A percentile compares a stretch with the other conserved stretches of the same genome.
phyloP scores from a whole-genome alignment of 768 basidiomycete species.

The Macrolepiota fuliginosa region DNA sequence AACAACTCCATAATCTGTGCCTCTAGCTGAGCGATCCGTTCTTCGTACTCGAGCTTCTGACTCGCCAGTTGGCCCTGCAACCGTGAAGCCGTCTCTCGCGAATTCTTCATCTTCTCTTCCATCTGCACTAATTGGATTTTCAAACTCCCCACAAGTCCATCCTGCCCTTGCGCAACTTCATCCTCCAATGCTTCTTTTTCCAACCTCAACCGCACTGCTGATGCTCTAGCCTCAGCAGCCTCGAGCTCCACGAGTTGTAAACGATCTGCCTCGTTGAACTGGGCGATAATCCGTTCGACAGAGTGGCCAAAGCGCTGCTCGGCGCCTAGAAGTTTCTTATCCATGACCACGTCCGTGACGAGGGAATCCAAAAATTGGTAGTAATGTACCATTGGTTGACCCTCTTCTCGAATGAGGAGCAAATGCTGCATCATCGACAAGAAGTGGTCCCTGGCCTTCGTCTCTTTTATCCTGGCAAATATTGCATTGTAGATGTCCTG shows the following conservation, averaged over 20 bases:
- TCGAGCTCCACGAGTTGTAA: constrained; percentile 79
- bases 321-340: constrained; percentile 83
- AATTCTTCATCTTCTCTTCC: constrained; percentile 77
- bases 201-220: constrained; percentile 62
- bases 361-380: constrained; percentile 90
- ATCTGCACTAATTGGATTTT: constrained; percentile 66
- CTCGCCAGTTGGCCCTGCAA: constrained; percentile 75
- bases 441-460: constrained; percentile 81
- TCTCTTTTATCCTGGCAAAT: constrained; percentile 69
- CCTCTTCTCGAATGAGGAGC: constrained; percentile 87
- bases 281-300: constrained; percentile 83
- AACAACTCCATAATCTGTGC: constrained; percentile 92
- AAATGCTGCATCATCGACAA: constrained; percentile 94
- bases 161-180: constrained; percentile 76
- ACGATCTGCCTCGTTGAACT: constrained; percentile 88
- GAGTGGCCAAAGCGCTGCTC: constrained; percentile 86
- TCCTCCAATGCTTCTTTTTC: constrained; percentile 85
- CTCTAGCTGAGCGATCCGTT: constrained; percentile 85
- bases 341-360: constrained; percentile 88
- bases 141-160: constrained; percentile 81
- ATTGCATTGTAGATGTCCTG: constrained; percentile 88
- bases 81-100: constrained; percentile 73
- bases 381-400: constrained; percentile 78
- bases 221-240: constrained; percentile 61
- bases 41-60: constrained; percentile 80